Evolutionary conservation across 2,329 filamentous ascomycete genomes (phyloP).

Genomic region (Diaporthe citrichinensis): DNA sequence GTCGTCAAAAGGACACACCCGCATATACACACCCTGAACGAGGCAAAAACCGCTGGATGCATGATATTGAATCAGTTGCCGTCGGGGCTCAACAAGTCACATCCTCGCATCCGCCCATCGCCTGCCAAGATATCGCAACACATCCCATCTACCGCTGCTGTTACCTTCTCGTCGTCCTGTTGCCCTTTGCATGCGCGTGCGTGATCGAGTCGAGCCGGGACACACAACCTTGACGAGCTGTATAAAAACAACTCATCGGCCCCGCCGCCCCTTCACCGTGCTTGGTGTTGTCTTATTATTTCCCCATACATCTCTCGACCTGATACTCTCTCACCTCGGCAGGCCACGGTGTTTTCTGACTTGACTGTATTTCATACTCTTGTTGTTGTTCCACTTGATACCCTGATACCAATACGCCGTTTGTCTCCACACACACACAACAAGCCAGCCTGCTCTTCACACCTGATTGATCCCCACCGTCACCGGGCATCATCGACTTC

Average conservation of each 20-base stretch:
- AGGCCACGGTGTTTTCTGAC: conserved; percentile 31
- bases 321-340: conserved; percentile 28
- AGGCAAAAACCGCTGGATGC: conserved; percentile 17
- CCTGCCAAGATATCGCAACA: conserved; percentile 23
- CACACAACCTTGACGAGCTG: conserved; percentile 6
- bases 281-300: not conserved
- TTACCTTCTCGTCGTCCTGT: not conserved
- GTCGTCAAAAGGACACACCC: conserved; percentile 6
- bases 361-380: conserved; percentile 12
- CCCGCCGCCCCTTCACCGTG: conserved; percentile 24
- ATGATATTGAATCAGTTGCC: conserved; percentile 35
- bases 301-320: conserved; percentile 2
- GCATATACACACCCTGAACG: not conserved
- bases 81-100: conserved; percentile 30
- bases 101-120: conserved; percentile 28
- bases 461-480: not conserved
- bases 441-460: conserved; percentile 7
- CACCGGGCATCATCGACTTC: not conserved
- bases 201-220: conserved; percentile 6
- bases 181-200: not conserved
- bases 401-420: conserved; percentile 22
- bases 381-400: conserved; percentile 18
- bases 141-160: not conserved
- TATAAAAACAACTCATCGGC: conserved; percentile 29
- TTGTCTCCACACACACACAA: not conserved